Evolutionary conservation across 345 rosid genomes (phyloP), one percentile per base, ranked within the genome.

Genomic region (Anastatica hierochuntica): DNA sequence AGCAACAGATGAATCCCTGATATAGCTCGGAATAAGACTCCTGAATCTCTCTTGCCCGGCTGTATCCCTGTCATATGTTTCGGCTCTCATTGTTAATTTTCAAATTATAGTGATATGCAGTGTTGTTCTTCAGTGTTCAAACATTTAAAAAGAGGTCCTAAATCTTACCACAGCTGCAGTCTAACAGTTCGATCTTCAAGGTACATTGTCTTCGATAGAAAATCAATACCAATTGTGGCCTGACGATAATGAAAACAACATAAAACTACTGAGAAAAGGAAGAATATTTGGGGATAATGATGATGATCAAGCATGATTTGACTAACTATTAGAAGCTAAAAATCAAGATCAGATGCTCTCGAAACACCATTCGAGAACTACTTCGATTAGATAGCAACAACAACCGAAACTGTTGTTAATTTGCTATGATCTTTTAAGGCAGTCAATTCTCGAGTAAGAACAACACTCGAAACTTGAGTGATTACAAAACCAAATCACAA

Each of bases 31-130:
- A 29, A 84, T 84, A 43, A 84, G 70, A 77, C 94, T 84, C 39
- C 94, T 79, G 63, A 84, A 84, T 62, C 90, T 79, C 66, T 85
- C 90, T 66, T 82, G 90, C 50, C 94, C 89, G 2, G 94, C 94
- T 3, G 90, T 82, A 67, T 85, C 94, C 90, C 94, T 83, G 68
- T 4, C 31, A 56, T 7, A 24, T 24, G 12, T 18, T 2, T 8
- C n/a, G n/a, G n/a, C n/a, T n/a, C n/a, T n/a, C n/a, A n/a, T n/a
- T n/a, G n/a, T n/a, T n/a, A n/a, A n/a, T n/a, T n/a, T n/a, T n/a
- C n/a, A n/a, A n/a, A n/a, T n/a, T n/a, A n/a, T n/a, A n/a, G n/a
- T n/a, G n/a, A n/a, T n/a, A n/a, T n/a, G n/a, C n/a, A n/a, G n/a
- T n/a, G n/a, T n/a, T n/a, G n/a, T n/a, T n/a, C n/a, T n/a, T n/a